Percentiles rank a stretch among this genome's conserved stretches.
Evolutionary conservation across 2,329 filamentous ascomycete genomes (phyloP).

Genomic region (Ceratocystis colombiana): DNA sequence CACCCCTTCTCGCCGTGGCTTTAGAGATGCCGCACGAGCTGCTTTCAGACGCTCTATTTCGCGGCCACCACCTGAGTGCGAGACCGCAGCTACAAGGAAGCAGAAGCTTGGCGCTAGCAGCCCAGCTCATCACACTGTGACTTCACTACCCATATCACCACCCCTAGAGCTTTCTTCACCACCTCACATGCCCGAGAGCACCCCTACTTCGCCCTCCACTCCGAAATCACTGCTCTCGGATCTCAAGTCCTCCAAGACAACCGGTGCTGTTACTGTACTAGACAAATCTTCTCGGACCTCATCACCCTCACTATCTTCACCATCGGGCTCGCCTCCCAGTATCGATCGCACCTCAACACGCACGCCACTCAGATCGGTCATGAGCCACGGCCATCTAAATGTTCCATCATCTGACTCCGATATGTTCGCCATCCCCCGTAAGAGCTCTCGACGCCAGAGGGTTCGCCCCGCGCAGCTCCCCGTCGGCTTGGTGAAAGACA

Average conservation of each 20-base stretch:
- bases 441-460: slow-evolving; percentile 21
- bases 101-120: slow-evolving; percentile 10
- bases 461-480: slow-evolving; percentile 9
- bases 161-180: background rate
- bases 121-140: slow-evolving; percentile 21
- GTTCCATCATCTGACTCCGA: slow-evolving; percentile 11
- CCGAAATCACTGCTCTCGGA: background rate
- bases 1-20: slow-evolving; percentile 15
- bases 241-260: slow-evolving; percentile 11
- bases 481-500: slow-evolving; percentile 14
- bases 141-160: slow-evolving; percentile 11
- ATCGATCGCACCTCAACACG: background rate
- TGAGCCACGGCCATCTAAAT: slow-evolving; percentile 19
- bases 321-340: background rate
- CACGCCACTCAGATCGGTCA: slow-evolving; percentile 14
- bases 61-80: slow-evolving; percentile 16
- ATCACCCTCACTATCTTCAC: background rate
- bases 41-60: slow-evolving; percentile 21
- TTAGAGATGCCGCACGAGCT: slow-evolving; percentile 22
- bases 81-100: slow-evolving; percentile 2
- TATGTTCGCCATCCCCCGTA: slow-evolving; percentile 21
- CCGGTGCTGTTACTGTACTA: background rate
- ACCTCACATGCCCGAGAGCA: too few species aligned
- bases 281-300: background rate
- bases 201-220: background rate